Conservation (phyloP, 169 alveolate species). For the Sarcocystis neurona region DNA sequence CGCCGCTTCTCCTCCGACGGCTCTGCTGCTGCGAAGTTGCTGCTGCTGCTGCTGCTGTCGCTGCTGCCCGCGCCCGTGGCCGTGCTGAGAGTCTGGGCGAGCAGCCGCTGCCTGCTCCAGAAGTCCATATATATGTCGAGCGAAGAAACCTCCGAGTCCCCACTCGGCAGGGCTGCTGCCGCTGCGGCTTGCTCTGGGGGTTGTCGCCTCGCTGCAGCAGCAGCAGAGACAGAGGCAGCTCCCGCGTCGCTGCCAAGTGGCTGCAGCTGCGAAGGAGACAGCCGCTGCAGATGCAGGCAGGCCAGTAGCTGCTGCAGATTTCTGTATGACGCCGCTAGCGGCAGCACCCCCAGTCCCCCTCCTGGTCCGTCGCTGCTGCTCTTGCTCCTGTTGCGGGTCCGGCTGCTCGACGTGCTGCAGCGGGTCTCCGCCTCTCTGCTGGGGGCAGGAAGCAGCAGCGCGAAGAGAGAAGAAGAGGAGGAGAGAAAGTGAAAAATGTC, state of each 20-base stretch:
- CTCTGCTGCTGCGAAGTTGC: background rate
- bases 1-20: background rate
- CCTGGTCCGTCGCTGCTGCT: too few species aligned
- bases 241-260: background rate
- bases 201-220: background rate
- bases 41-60: background rate
- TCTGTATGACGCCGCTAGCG: background rate
- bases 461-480: background rate
- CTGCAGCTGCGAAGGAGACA: constrained; percentile 4
- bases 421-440: background rate
- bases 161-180: background rate
- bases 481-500: background rate
- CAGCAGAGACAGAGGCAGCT: background rate
- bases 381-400: too few species aligned
- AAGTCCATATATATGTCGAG: background rate
- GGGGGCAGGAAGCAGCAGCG: background rate
- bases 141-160: too few species aligned
- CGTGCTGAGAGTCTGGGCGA: background rate
- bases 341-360: constrained; percentile 22
- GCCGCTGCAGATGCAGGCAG: background rate
- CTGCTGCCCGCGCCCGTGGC: background rate
- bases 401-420: background rate
- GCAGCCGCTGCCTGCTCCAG: constrained; percentile 3
- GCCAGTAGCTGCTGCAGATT: constrained; percentile 3
- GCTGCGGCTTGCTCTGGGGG: background rate